Evolutionary conservation across 768 basidiomycete species (phyloP), one percentile per base, ranked within the genome.

Genomic region (Boletus edulis): DNA sequence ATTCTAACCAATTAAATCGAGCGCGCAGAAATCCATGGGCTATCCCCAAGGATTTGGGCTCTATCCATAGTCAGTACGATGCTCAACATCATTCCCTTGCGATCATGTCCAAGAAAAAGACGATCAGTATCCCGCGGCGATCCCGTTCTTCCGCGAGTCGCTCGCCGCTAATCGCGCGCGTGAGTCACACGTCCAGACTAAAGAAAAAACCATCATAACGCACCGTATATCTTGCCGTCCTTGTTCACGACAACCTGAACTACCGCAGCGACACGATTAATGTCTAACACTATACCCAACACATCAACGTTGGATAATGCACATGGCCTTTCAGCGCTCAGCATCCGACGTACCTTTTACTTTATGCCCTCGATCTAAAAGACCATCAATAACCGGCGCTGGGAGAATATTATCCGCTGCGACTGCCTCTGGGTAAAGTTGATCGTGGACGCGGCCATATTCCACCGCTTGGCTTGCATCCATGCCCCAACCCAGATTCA

Each of bases 101-200:
- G 38, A 49, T 29, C n/a, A 22, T 10, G 17, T 14, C 35, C 17
- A 27, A 32, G 9, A 18, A 35, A 2, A 35, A n/a, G 3, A 7
- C 10, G 10, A 39, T 71, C 65, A 54, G 24, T 94, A 95, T 4
- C 89, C 94, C 45, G 89, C 85, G 5, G 94, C 90, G 40, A 94
- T 80, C n/a, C 94, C 94, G 59, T 93, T 89, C 77, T 95, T 96
- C 66, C 94, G 81, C 18, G 90, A 92, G 71, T 97, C 94, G 66
- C 90, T 92, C 10, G 91, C 88, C 57, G 91, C 94, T 89, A 61
- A 42, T 24, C 24, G 37, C 39, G 34, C 3, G 45, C 2, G 46
- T 60, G 31, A 61, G 44, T 3, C 31, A 39, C 12, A 13, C 18
- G 22, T 34, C 49, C 56, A 38, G 46, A 14, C 6, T 4, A 18